Evolutionary conservation across 768 basidiomycete species (phyloP), one percentile per base, ranked within the genome.

Genomic region (Coprinopsis strossmayeri): DNA sequence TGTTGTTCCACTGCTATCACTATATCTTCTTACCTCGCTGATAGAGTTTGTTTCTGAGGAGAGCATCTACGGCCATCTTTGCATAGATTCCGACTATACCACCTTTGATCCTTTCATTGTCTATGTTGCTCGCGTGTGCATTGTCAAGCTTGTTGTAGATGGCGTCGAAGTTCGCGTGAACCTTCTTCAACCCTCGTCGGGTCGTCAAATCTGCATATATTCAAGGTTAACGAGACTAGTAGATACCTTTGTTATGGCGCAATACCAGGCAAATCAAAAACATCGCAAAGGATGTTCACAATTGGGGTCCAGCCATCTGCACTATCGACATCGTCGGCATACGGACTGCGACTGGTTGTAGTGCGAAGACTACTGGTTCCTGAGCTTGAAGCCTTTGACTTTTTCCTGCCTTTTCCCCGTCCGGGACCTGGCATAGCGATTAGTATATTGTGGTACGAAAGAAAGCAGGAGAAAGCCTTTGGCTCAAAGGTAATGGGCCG

Each of bases 181-280:
- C 68, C 55, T 77, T 81, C 61, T 81, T 85, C 52, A 86, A 62
- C 11, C 81, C 82, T 56, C 70, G 75, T 25, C 79, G 68, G 12
- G 66, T 76, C 3, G 69, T 67, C n/a, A 84, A 64, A 58, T 84
- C 83, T 84, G n/a, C n/a, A n/a, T n/a, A n/a, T n/a, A n/a, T n/a
- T n/a, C n/a, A n/a, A n/a, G n/a, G n/a, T n/a, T n/a, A n/a, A n/a
- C n/a, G n/a, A n/a, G n/a, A n/a, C n/a, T n/a, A n/a, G n/a, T n/a
- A n/a, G n/a, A n/a, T n/a, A n/a, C n/a, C n/a, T n/a, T n/a, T n/a
- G n/a, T n/a, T n/a, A n/a, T n/a, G n/a, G n/a, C n/a, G n/a, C n/a
- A n/a, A n/a, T 53, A 76, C 82, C 80, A 34, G 82, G 82, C 3
- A 84, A 59, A 0, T 75, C 64, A 53, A 81, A 77, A 47, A 68